Evolutionary conservation across 2,329 filamentous ascomycete species (phyloP).

Genomic region (Cercospora sp.): DNA sequence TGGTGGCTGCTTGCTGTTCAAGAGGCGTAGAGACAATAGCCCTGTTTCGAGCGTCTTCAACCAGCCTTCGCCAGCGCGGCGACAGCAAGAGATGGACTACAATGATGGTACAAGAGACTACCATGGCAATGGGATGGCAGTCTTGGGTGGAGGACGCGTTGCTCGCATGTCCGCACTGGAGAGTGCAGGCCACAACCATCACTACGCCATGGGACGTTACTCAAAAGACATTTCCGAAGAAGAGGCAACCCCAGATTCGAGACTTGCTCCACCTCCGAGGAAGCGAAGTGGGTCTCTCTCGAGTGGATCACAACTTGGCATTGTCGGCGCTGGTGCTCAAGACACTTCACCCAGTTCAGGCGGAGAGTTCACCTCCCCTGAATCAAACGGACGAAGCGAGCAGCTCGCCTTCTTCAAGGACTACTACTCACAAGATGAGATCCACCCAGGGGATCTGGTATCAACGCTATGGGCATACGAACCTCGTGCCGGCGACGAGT

Average conservation of each 20-base stretch:
- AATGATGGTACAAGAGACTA: constrained; percentile 43
- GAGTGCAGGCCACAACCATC: constrained; percentile 59
- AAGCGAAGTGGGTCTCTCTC: constrained; percentile 87
- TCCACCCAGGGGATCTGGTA: constrained; percentile 86
- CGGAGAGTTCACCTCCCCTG: constrained; percentile 79
- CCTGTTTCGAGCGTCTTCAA: constrained; percentile 79
- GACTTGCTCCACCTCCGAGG: constrained; percentile 54
- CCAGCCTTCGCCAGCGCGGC: constrained; percentile 69
- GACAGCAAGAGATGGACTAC: constrained; percentile 44
- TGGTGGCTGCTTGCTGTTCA: constrained; percentile 59
- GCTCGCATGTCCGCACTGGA: constrained; percentile 95
- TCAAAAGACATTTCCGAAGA: constrained; percentile 62
- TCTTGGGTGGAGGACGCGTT: constrained; percentile 83
- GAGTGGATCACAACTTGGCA: constrained; percentile 68
- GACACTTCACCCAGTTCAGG: constrained; percentile 73
- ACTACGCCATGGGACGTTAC: constrained; percentile 36
- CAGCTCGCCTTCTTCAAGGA: constrained; percentile 97
- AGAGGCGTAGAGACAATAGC: constrained; percentile 57
- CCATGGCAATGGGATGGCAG: constrained; percentile 60
- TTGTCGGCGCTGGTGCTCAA: constrained; percentile 52
- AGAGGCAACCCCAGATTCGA: constrained; percentile 59
- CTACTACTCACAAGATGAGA: constrained; percentile 97
- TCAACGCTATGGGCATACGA: constrained; percentile 96
- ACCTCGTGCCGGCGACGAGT: constrained; percentile 89
- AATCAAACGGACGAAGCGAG: constrained; percentile 90